phyloP scores from a whole-genome alignment of 2,329 filamentous ascomycete genomes.

The Fusarium sterilihyphosum region DNA sequence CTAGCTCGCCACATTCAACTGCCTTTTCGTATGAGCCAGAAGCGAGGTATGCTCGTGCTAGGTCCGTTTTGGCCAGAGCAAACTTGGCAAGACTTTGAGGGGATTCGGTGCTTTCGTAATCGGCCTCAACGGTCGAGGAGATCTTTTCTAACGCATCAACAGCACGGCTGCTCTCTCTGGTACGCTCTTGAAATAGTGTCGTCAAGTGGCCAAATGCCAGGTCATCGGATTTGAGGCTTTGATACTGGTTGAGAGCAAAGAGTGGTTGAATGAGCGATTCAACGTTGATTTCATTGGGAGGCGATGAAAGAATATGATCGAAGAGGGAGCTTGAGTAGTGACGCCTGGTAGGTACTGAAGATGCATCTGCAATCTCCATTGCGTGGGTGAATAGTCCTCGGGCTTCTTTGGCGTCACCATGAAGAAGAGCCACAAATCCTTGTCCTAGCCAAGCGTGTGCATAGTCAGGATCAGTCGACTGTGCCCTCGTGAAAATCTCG shows the following conservation, averaged over 20 bases:
- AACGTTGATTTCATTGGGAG: slow-evolving; percentile 57
- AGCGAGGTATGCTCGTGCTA: slow-evolving; percentile 85
- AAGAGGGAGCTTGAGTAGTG: slow-evolving; percentile 86
- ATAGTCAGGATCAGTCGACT: slow-evolving; percentile 94
- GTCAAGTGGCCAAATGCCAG: slow-evolving; percentile 80
- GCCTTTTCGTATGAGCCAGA: slow-evolving; percentile 72
- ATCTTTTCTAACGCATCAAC: slow-evolving; percentile 72
- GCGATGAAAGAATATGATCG: slow-evolving; percentile 75
- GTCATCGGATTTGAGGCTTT: slow-evolving; percentile 75
- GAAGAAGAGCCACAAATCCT: slow-evolving; percentile 81
- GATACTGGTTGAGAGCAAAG: slow-evolving; percentile 87
- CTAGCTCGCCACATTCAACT: slow-evolving; percentile 81
- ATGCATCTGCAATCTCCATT: slow-evolving; percentile 88
- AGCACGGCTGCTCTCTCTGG: slow-evolving; percentile 72
- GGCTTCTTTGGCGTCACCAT: slow-evolving; percentile 80
- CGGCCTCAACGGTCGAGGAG: slow-evolving; percentile 76
- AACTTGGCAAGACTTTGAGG: slow-evolving; percentile 77
- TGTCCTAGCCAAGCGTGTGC: slow-evolving; percentile 95
- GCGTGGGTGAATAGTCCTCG: slow-evolving; percentile 90
- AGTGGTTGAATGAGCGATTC: slow-evolving; percentile 83
- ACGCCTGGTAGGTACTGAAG: slow-evolving; percentile 75
- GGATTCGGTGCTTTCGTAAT: slow-evolving; percentile 88
- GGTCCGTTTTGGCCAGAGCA: slow-evolving; percentile 84
- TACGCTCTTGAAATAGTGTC: slow-evolving; percentile 83
- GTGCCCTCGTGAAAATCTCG: slow-evolving; percentile 86